Conservation (phyloP, 495 filamentous ascomycete species). For the Hypoxylon subgilvum region DNA sequence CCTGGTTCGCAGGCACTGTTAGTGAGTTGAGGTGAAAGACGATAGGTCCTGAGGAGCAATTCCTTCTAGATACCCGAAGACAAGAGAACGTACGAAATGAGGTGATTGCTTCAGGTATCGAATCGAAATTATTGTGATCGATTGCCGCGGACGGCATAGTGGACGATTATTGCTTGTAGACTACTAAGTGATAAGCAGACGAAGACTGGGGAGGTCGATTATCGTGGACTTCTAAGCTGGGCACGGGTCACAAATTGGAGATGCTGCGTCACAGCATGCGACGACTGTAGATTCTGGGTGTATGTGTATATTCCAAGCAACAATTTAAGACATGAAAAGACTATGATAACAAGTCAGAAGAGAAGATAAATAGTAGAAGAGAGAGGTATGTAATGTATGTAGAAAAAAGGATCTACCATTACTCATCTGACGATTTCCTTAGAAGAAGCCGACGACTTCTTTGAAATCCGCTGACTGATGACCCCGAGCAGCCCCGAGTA, state of each 20-base stretch:
- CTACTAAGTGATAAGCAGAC: background rate
- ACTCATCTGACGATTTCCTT: constrained; percentile 17
- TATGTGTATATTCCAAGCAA: background rate
- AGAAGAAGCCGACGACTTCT: constrained; percentile 17
- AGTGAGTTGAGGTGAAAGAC: constrained; percentile 12
- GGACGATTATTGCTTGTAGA: constrained; percentile 5
- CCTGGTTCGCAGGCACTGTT: constrained; percentile 52
- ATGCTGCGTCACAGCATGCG: constrained; percentile 3
- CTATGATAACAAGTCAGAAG: no score
- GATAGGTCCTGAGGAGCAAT: background rate
- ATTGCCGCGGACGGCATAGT: constrained; percentile 53
- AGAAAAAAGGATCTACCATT: background rate
- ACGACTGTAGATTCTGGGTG: constrained; percentile 1
- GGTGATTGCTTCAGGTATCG: constrained; percentile 80
- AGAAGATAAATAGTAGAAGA: no score
- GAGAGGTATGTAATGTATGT: no score
- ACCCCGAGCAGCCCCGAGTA: no score
- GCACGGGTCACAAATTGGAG: background rate
- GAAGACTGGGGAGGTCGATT: background rate
- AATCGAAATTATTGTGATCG: constrained; percentile 68
- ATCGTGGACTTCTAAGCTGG: constrained; percentile 1
- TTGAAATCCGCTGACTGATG: constrained; percentile 36
- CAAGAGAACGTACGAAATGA: constrained; percentile 74
- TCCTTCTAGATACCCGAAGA: constrained; percentile 10
- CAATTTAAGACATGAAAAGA: background rate